These are phyloP conservation scores for Hypoxylon sp. DNA, from an alignment of 2,329 filamentous ascomycete genomes.

Conservation along the genomic window DNA sequence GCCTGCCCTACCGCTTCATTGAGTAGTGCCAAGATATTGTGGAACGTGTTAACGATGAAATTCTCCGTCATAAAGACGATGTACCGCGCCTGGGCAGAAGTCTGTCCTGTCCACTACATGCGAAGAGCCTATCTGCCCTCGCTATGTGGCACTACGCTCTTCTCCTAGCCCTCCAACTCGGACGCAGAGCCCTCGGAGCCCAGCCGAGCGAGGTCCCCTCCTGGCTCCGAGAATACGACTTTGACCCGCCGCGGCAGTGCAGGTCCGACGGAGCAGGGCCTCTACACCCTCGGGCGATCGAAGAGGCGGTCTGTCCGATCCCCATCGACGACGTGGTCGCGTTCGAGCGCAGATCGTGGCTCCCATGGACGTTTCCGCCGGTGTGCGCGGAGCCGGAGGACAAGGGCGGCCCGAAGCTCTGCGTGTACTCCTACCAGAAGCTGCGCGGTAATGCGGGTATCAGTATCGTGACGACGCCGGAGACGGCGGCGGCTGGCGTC, in stretches of 20 bases:
- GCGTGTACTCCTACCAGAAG: constrained; percentile 27
- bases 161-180: constrained; percentile 13
- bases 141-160: constrained; percentile 16
- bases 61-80: constrained; percentile 4
- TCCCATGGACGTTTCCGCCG: constrained; percentile 34
- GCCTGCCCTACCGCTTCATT: constrained; percentile 5
- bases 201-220: constrained; percentile 14
- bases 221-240: constrained; percentile 28
- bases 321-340: constrained; percentile 31
- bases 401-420: constrained; percentile 18
- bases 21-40: background rate
- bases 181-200: background rate
- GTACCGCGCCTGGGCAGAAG: background rate
- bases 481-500: constrained; percentile 30
- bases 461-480: constrained; percentile 31
- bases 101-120: background rate
- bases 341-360: constrained; percentile 21
- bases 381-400: constrained; percentile 24
- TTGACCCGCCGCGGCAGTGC: constrained; percentile 21
- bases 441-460: constrained; percentile 27
- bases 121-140: background rate
- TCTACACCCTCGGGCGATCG: background rate
- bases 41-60: constrained; percentile 22
- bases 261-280: constrained; percentile 23
- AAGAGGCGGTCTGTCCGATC: constrained; percentile 11